Base-by-base conservation (phyloP, 805 yeast genomes). In the Metschnikowia lunata region DNA sequence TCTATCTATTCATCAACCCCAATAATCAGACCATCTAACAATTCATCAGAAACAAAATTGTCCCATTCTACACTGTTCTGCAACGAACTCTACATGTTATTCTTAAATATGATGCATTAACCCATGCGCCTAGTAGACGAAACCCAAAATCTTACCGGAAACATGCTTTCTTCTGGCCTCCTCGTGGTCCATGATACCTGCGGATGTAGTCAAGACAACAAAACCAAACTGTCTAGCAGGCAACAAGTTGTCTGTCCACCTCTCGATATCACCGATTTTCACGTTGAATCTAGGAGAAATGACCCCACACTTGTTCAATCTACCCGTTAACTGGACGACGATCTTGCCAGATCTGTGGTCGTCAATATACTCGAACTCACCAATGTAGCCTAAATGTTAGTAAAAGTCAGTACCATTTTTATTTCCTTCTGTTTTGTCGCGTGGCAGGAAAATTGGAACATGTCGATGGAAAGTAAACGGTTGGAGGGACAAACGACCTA, bases 161-260 rank as follows among this genome's bases (percentile, higher is more conserved):
- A 90, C 97, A 80, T 90, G 97, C 87, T 90, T 91, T 84, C 97
- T 86, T 85, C 96, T 88, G 69, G 98, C 98, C 81, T 90, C 97
- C 82, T 91, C 97, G 82, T 90, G 98, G 83, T 91, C 97, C 96
- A 90, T 89, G 67, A 90, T 90, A 80, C 98, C 98, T 65, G 97
- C 97, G 66, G 97, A 91, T 64, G 98, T 90, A 78, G 98, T 91
- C 73, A 90, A 83, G 76, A 90, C 87, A 69, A 90, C 90, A 85
- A 75, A 89, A 79, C 98, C 98, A 69, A 90, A 91, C 79, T 90
- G 98, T 85, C 98, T 88, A 60, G 98, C 96, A 74, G 98, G 98
- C 70, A 90, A 81, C 72, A 90, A 84, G 87, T 90, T 88, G 75
- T 84, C 95, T 64, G 96, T 88, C 98, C 98, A 90, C 79, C 88